Base-by-base conservation (phyloP, 805 yeast genomes). In the Ascoidea tarda region DNA sequence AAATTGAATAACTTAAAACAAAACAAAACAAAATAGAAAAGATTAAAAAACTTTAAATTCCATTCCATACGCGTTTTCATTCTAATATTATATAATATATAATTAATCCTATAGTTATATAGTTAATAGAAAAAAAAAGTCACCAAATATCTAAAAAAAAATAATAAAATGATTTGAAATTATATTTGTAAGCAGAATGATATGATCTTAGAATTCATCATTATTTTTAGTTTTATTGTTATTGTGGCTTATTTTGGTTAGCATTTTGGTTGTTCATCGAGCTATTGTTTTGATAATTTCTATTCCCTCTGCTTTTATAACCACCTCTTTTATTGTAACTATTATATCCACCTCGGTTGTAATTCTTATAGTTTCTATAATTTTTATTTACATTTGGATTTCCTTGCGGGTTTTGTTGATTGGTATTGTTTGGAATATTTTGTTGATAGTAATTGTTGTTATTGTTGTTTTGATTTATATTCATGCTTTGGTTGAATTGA, bases 401-500 rank as follows among this genome's bases (percentile, higher is more conserved):
- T 59, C 54, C 52, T 59, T 59, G 49, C 63, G 61, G 52, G 3
- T 21, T 21, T 21, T 21, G 28, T 3, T 63, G 59, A 53, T 61
- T 59, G 51, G 67, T 61, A 54, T 67, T 60, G 52, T 66, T 63
- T 59, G 60, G 61, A 53, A 62, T 62, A 56, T 66, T 63, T 55
- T 56, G 57, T 56, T 52, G 57, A 53, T 53, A 48, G 48, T 49
- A 50, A 46, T 51, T 54, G 48, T 60, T 63, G 45, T 55, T 55
- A 14, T 49, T 50, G 44, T 52, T 55, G 46, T 54, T 58, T 44
- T 52, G 51, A 16, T 50, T 59, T 61, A 59, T 65, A 58, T 62
- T 66, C 61, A 62, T 65, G 53, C 65, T 74, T 5, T 44, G 45
- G 62, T 70, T 73, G 62, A 69, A 68, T 58, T 70, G 69, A 58